A percentile compares a stretch with the other conserved stretches of the same genome.
phyloP scores from a whole-genome alignment of 805 yeast genomes.

The Lipomyces spencermartinsiae region DNA sequence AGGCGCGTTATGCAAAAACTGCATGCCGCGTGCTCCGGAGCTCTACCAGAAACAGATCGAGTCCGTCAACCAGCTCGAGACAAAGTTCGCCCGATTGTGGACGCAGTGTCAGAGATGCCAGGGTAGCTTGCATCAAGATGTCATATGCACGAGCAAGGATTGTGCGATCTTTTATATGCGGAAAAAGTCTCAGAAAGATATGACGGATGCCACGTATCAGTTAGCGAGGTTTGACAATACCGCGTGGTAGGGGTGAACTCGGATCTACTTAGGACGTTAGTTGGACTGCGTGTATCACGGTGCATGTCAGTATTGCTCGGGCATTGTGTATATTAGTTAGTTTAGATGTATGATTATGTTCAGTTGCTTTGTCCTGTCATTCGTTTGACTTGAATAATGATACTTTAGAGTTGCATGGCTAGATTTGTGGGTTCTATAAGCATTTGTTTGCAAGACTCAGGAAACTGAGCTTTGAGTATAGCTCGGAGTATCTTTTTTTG shows the following conservation, averaged over 20 bases:
- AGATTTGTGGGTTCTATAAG: no score
- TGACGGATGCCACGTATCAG: slow-evolving; percentile 61
- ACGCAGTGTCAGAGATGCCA: slow-evolving; percentile 98
- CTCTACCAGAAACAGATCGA: slow-evolving; percentile 82
- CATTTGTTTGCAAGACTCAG: background rate
- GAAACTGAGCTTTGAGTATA: background rate
- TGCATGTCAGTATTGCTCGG: background rate
- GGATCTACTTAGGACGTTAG: background rate
- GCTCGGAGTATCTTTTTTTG: background rate
- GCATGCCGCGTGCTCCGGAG: slow-evolving; percentile 74
- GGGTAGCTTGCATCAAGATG: slow-evolving; percentile 94
- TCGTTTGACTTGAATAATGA: background rate
- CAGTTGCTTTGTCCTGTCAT: background rate
- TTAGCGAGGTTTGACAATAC: slow-evolving; percentile 66
- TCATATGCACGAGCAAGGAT: slow-evolving; percentile 90
- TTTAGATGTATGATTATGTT: background rate
- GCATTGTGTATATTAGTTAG: background rate
- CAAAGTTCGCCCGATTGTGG: slow-evolving; percentile 88
- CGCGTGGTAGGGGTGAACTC: slow-evolving; percentile 19
- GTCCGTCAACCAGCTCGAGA: slow-evolving; percentile 78
- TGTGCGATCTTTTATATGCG: slow-evolving; percentile 99
- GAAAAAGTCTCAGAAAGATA: slow-evolving; percentile 80
- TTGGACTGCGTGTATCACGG: background rate
- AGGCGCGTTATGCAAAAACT: slow-evolving; percentile 82
- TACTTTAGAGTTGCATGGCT: background rate